Base-by-base conservation (phyloP, 1,284 basidiomycete species). In the Puccinia triticina region DNA sequence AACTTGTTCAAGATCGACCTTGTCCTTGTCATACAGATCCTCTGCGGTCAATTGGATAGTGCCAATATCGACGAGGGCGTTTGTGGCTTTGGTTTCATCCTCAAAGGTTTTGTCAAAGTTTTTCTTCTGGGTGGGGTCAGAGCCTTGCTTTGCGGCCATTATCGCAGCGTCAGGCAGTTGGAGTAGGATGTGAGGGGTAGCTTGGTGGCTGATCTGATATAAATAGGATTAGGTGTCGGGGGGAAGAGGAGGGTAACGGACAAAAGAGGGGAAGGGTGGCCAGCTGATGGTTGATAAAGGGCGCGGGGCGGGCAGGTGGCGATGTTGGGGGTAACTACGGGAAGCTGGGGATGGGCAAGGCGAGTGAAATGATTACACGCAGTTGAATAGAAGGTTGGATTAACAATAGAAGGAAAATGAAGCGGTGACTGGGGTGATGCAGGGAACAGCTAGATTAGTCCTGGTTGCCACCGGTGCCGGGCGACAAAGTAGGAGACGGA, bases 1-100 rank as follows among this genome's bases (percentile, higher is more conserved):
- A 87, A 98, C 92, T 73, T 94, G 96, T 90, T 98, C 96, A 82
- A 98, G 91, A 88, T 98, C 96, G 88, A 98, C 96, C 90, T 98
- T 98, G 89, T 98, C 95, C 90, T 96, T 97, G 89, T 96, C 94
- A 88, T 96, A 97, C 23, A 98, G 89, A 88, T 98, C 95, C 88
- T 96, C 94, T 14, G 94, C 94, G 88, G 92, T 95, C 86, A 96
- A 90, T 88, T 94, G 93, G 84, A 96, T 95, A 77, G 87, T 86
- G 84, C 86, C 86, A 87, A 88, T 88, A 84, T 88, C 87, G 66
- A 88, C 87, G 64, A 87, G 85, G 46, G 87, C 87, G 82, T 87
- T 87, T 14, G 69, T 84, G 86, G 84, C 83, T 84, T 83, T 72
- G 57, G 26, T 61, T 46, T 84, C 77, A 77, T 83, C 77, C 43